Percentiles rank a stretch among this genome's conserved stretches.
These are phyloP conservation scores for Cryptosporidium ubiquitum DNA, from an alignment of 169 alveolate genomes.

Conservation along the genomic window DNA sequence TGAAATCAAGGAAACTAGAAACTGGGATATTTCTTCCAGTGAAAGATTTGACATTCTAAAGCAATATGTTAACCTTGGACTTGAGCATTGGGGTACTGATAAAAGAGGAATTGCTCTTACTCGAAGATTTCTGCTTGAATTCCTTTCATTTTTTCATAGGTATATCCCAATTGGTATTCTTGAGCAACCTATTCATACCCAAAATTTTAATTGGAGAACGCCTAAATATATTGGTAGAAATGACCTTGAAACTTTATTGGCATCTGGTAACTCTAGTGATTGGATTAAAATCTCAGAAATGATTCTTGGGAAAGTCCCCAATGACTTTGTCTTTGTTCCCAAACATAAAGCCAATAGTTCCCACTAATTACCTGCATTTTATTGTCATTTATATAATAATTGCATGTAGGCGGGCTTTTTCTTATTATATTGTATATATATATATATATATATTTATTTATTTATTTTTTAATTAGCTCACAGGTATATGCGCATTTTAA, in stretches of 20 bases:
- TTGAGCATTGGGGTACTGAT: slow-evolving; percentile 89
- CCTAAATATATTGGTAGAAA: slow-evolving; percentile 84
- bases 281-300: slow-evolving; percentile 86
- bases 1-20: slow-evolving; percentile 81
- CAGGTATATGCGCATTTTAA: not conserved
- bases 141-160: slow-evolving; percentile 83
- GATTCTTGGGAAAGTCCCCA: slow-evolving; percentile 86
- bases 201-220: slow-evolving; percentile 82
- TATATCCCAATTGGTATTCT: slow-evolving; percentile 85
- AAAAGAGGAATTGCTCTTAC: slow-evolving; percentile 86
- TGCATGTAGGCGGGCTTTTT: slow-evolving; percentile 1
- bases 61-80: slow-evolving; percentile 81
- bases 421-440: too few species aligned
- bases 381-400: not conserved
- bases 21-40: slow-evolving; percentile 85
- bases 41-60: slow-evolving; percentile 85
- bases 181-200: slow-evolving; percentile 77
- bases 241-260: slow-evolving; percentile 83
- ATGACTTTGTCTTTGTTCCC: slow-evolving; percentile 82
- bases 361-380: not conserved
- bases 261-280: slow-evolving; percentile 80
- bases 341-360: slow-evolving; percentile 80
- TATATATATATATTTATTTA: not conserved
- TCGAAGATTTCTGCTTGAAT: slow-evolving; percentile 83
- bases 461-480: not conserved